Evolutionary conservation across 1,284 basidiomycete genomes (phyloP).

Genomic region (Puccinia novopanici): DNA sequence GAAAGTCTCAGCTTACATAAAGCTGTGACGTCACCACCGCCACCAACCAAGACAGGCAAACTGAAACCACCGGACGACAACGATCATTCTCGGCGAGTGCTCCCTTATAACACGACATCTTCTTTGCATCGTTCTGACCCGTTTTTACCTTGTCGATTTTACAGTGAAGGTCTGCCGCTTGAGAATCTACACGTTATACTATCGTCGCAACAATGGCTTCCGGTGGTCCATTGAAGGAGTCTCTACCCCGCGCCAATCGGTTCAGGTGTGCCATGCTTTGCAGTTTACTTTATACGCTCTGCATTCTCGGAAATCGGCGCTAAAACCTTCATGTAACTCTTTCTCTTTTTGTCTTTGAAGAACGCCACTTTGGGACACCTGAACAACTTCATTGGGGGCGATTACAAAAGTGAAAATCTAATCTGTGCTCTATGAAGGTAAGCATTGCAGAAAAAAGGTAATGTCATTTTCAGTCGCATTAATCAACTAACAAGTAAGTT

Average conservation of each 20-base stretch:
- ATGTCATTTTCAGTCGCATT: not conserved
- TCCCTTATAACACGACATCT: not conserved
- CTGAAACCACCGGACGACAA: too few species aligned
- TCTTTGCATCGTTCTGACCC: not conserved
- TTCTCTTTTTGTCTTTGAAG: not conserved
- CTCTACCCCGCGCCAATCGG: slow-evolving; percentile 37
- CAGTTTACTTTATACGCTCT: not conserved
- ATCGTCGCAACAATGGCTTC: slow-evolving; percentile 21
- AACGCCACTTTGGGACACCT: slow-evolving; percentile 52
- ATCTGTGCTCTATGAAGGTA: slow-evolving; percentile 72
- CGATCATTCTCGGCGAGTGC: too few species aligned
- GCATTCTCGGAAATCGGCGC: not conserved
- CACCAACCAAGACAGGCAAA: too few species aligned
- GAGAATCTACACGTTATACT: not conserved
- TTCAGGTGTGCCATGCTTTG: slow-evolving; percentile 35
- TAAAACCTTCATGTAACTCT: too few species aligned
- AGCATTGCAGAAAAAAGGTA: slow-evolving; percentile 54
- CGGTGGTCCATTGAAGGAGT: slow-evolving; percentile 18
- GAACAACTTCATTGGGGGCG: slow-evolving; percentile 64
- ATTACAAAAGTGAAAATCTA: slow-evolving; percentile 76
- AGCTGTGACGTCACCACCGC: too few species aligned
- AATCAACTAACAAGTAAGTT: too few species aligned
- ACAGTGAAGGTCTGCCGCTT: not conserved
- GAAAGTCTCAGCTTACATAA: too few species aligned
- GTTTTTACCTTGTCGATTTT: not conserved